These are phyloP conservation scores for Colletotrichum cereale DNA, from an alignment of 2,329 filamentous ascomycete species.

Conservation along the genomic window DNA sequence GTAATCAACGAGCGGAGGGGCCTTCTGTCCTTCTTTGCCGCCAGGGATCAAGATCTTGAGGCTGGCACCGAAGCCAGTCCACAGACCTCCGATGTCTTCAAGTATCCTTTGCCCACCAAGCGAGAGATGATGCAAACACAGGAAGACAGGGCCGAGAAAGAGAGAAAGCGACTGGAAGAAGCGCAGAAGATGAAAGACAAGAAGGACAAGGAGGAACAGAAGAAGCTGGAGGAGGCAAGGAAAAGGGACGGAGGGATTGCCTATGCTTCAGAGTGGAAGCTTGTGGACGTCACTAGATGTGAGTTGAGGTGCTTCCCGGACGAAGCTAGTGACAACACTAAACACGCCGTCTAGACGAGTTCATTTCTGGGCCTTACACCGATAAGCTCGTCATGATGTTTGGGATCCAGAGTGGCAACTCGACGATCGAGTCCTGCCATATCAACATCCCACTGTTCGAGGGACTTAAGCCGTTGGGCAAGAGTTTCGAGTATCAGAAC, in stretches of 20 bases:
- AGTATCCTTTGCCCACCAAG: slow-evolving; percentile 10
- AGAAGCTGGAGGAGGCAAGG: background rate
- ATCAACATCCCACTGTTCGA: slow-evolving; percentile 31
- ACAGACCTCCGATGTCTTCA: slow-evolving; percentile 2
- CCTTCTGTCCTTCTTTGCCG: slow-evolving; percentile 12
- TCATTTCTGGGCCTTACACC: background rate
- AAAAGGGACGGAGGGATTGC: slow-evolving; percentile 15
- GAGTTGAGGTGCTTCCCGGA: background rate
- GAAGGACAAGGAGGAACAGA: background rate
- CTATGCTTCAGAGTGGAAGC: slow-evolving; percentile 28
- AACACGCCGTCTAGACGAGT: background rate
- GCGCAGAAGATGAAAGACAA: background rate
- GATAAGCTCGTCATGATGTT: background rate
- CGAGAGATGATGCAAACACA: background rate
- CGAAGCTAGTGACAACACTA: background rate
- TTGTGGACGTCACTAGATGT: slow-evolving; percentile 38
- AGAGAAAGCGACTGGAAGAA: background rate
- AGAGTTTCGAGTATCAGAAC: slow-evolving; percentile 44
- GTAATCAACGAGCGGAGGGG: slow-evolving; percentile 9
- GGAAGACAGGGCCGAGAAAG: background rate
- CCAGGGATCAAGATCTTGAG: background rate
- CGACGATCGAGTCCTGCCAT: slow-evolving; percentile 39
- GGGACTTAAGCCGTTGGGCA: slow-evolving; percentile 38
- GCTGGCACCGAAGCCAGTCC: background rate
- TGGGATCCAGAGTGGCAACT: slow-evolving; percentile 5